These are phyloP conservation scores for Trichosporon asahii DNA, from an alignment of 1,284 basidiomycete species.

Conservation along the genomic window DNA sequence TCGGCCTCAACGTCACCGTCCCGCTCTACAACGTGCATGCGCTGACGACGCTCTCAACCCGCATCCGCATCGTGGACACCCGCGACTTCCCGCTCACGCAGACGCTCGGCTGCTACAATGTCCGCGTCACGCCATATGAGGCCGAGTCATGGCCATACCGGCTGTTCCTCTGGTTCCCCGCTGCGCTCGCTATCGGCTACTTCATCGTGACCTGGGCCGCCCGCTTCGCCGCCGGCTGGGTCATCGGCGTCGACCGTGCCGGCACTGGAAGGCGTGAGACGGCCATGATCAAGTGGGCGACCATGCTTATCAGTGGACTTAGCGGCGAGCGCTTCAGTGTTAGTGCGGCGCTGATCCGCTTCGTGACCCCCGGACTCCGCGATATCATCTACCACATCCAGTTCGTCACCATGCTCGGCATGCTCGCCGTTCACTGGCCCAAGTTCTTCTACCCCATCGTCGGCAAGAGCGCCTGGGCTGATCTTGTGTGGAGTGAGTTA, in stretches of 20 bases:
- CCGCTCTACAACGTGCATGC: slow-evolving; percentile 68
- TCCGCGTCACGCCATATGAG: slow-evolving; percentile 72
- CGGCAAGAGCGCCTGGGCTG: slow-evolving; percentile 80
- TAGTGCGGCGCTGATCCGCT: slow-evolving; percentile 80
- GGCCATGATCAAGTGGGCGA: slow-evolving; percentile 61
- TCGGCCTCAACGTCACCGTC: slow-evolving; percentile 75
- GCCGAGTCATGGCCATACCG: slow-evolving; percentile 64
- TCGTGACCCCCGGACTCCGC: slow-evolving; percentile 86
- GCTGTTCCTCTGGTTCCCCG: slow-evolving; percentile 77
- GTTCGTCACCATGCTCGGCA: slow-evolving; percentile 67
- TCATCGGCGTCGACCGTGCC: slow-evolving; percentile 40
- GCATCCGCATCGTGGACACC: slow-evolving; percentile 82
- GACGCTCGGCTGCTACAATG: slow-evolving; percentile 76
- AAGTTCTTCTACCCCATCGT: slow-evolving; percentile 83
- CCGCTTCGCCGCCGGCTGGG: slow-evolving; percentile 76
- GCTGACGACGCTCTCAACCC: slow-evolving; percentile 77
- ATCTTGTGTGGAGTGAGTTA: slow-evolving; percentile 75
- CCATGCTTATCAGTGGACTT: slow-evolving; percentile 84
- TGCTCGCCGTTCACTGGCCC: slow-evolving; percentile 94
- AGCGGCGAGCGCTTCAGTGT: slow-evolving; percentile 83
- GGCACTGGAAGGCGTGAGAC: slow-evolving; percentile 31
- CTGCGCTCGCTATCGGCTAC: slow-evolving; percentile 72
- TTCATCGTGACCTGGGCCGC: slow-evolving; percentile 76
- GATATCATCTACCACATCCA: slow-evolving; percentile 92
- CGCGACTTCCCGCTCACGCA: slow-evolving; percentile 55